Percentiles rank a stretch among this genome's conserved stretches.
Conservation (phyloP, 352 stramenopile species). For the Phytopythium sindhum region DNA sequence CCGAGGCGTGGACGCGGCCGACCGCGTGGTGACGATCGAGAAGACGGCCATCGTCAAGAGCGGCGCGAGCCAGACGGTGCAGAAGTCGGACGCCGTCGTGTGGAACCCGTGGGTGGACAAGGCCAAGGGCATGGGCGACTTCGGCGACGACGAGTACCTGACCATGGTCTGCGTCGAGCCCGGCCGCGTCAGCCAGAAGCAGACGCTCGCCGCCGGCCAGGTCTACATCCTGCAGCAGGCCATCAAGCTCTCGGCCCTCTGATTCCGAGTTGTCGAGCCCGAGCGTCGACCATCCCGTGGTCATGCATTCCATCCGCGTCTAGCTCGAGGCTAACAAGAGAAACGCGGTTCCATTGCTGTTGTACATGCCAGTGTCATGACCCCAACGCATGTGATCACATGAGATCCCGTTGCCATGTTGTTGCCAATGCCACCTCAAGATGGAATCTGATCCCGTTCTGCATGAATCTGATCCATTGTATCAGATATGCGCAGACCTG, state of each 20-base stretch:
- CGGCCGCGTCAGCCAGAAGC: conserved; percentile 72
- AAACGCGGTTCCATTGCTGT: too few relatives aligned
- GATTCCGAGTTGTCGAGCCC: neutral
- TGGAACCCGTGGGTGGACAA: conserved; percentile 95
- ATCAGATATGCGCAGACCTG: neutral
- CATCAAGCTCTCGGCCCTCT: conserved; percentile 59
- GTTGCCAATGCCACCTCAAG: too few relatives aligned
- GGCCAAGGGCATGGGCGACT: conserved; percentile 91
- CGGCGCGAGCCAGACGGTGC: conserved; percentile 20
- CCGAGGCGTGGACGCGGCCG: conserved; percentile 35
- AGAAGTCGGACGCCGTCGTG: conserved; percentile 84
- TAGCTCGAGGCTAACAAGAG: too few relatives aligned
- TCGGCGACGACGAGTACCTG: conserved; percentile 93
- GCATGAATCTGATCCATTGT: too few relatives aligned
- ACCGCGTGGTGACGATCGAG: conserved; percentile 69
- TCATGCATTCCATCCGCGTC: too few relatives aligned
- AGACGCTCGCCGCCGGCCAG: conserved; percentile 49
- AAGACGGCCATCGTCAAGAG: conserved; percentile 63
- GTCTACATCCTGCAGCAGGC: conserved; percentile 67
- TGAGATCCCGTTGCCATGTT: too few relatives aligned
- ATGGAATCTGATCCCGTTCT: neutral
- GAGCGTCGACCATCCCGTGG: too few relatives aligned
- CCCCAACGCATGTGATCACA: too few relatives aligned
- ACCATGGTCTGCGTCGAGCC: conserved; percentile 97
- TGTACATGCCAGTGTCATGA: too few relatives aligned